Evolutionary conservation across 495 filamentous ascomycete genomes (phyloP).

Genomic region (Diplogelasinospora grovesii): DNA sequence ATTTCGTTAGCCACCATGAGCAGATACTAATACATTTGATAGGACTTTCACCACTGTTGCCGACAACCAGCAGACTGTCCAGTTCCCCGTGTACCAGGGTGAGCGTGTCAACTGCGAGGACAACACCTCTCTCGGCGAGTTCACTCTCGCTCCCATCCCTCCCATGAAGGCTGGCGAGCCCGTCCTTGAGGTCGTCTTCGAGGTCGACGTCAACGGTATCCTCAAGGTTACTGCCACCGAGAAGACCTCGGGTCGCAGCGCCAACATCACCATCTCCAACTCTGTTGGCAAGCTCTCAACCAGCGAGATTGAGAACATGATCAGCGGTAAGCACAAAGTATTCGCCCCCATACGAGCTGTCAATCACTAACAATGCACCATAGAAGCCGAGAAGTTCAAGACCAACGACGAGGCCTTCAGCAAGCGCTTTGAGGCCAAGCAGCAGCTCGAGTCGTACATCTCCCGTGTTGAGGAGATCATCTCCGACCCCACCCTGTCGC

Average conservation of each 20-base stretch:
- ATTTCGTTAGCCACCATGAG: too few species aligned
- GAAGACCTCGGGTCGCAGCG: constrained; percentile 95
- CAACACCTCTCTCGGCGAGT: constrained; percentile 98
- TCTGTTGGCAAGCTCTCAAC: constrained; percentile 97
- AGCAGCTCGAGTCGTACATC: constrained; percentile 99
- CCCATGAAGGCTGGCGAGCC: constrained; percentile 98
- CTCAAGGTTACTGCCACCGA: constrained; percentile 99
- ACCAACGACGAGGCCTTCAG: constrained; percentile 93
- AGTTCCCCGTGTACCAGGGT: constrained; percentile 97
- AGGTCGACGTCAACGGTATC: constrained; percentile 99
- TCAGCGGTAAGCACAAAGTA: constrained; percentile 56
- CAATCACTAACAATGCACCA: constrained; percentile 16
- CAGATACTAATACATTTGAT: too few species aligned
- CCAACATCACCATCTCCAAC: constrained; percentile 99
- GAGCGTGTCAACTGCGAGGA: constrained; percentile 99
- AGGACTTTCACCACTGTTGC: constrained; percentile 93
- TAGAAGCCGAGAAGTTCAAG: constrained; percentile 99
- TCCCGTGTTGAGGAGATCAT: constrained; percentile 97
- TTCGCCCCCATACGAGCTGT: not conserved
- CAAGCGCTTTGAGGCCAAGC: constrained; percentile 97
- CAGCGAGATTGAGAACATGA: constrained; percentile 95
- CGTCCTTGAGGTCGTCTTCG: constrained; percentile 96
- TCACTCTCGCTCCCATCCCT: constrained; percentile 94
- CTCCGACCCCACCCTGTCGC: constrained; percentile 88
- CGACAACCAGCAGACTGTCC: constrained; percentile 92